Base-by-base conservation (phyloP, 306 rosid species). In the Medicago ruthenica region DNA sequence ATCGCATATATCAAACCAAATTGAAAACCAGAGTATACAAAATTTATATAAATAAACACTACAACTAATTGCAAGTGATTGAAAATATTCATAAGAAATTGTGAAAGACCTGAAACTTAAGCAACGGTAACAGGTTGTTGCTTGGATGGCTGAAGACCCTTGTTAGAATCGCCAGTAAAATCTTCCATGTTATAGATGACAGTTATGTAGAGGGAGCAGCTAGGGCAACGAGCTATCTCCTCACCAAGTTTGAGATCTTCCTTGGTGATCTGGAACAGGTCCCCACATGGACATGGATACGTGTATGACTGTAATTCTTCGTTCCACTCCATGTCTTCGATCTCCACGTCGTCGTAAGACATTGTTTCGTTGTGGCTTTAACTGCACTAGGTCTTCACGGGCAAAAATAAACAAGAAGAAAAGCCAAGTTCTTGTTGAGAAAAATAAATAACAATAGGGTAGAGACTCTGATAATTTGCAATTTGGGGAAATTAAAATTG, bases 291-390 rank as follows among this genome's bases (percentile, higher is more conserved):
- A 67, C 99, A 95, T 0, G 97, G 97, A 75, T 92, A 95, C 4
- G 97, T 92, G 87, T 81, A 95, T 1, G 93, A 87, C 76, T 90
- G 88, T 18, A 90, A 85, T 77, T 92, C 96, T 17, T 86, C 83
- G 70, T 86, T 95, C 99, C 99, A 95, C 81, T 92, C 97, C 99
- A 95, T 95, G 80, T 95, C 99, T 63, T 95, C 99, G 40, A 95
- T 95, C 89, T 95, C 99, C 53, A 95, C 99, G 7, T 95, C 97
- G 83, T 92, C 99, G 78, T 95, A 95, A 51, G 97, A 95, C 99
- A 95, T 95, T 72, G 73, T 79, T 76, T 74, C 21, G 16, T 12
- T 12, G 10, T 27, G 4, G 31, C 31, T 27, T 27, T 27, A 27
- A 27, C 4, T 27, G 31, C 31, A 27, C 31, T 3, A 27, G 4